Conservation (phyloP, 768 basidiomycete species). For the Sarcomyxa edulis region DNA sequence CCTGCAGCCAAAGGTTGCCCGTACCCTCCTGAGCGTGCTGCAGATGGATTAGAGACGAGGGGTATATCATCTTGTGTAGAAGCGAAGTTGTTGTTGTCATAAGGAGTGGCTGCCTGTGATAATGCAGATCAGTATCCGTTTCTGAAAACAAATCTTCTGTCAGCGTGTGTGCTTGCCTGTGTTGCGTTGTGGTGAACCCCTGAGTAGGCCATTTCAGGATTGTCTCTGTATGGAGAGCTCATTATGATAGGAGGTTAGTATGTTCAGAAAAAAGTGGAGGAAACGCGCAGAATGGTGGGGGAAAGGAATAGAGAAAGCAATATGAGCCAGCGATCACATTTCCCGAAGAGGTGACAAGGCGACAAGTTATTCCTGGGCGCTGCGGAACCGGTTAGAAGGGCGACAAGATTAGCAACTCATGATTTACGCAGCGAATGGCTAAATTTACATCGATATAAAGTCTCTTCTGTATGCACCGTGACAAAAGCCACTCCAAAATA, state of each 20-base stretch:
- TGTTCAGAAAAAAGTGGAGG: no score
- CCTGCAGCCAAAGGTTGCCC: background rate
- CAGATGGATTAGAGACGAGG: background rate
- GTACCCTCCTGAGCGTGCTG: background rate
- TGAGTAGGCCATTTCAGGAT: constrained; percentile 1
- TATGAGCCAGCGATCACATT: no score
- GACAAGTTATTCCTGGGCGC: no score
- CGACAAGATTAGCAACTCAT: no score
- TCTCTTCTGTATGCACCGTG: no score
- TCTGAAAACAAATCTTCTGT: background rate
- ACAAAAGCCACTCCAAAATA: no score
- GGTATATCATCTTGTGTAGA: constrained; percentile 8
- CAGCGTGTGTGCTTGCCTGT: background rate
- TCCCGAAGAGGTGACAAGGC: no score
- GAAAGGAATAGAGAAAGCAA: no score
- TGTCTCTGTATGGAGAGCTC: constrained; percentile 4
- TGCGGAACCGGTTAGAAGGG: no score
- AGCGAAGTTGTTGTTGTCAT: background rate
- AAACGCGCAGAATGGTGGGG: no score
- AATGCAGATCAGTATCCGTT: background rate
- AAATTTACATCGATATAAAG: no score
- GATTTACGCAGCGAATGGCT: no score
- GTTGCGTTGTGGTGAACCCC: constrained; percentile 2
- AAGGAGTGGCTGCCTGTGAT: background rate
- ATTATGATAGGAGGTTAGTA: background rate